Evolutionary conservation across 352 stramenopile genomes (phyloP).

Genomic region (Phytopythium cucurbitacearum): DNA sequence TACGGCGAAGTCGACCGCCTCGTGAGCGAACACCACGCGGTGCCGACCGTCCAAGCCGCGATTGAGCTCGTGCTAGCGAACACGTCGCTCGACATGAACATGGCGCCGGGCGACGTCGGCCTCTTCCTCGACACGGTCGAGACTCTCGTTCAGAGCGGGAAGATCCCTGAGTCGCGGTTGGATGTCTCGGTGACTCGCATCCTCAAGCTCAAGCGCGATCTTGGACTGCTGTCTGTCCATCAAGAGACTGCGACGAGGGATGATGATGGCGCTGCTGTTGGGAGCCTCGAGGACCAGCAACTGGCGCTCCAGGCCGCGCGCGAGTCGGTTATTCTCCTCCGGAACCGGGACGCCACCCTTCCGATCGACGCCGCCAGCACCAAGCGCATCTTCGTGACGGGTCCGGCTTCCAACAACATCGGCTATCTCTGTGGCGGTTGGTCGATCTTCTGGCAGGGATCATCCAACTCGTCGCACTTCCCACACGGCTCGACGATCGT

Average conservation of each 20-base stretch:
- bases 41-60: conserved; percentile 50
- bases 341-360: conserved; percentile 54
- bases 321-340: conserved; percentile 76
- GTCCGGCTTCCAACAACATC: conserved; percentile 59
- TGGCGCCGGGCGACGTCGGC: conserved; percentile 54
- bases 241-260: neutral
- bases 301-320: conserved; percentile 56
- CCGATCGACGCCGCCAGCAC: conserved; percentile 21
- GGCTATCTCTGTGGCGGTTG: conserved; percentile 67
- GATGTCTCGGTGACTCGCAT: conserved; percentile 65
- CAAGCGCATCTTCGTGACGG: conserved; percentile 53
- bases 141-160: conserved; percentile 32
- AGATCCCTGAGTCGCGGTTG: conserved; percentile 42
- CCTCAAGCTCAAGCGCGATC: conserved; percentile 44
- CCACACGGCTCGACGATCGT: conserved; percentile 52
- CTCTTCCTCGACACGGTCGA: conserved; percentile 54
- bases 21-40: conserved; percentile 76
- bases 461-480: conserved; percentile 49
- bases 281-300: conserved; percentile 43
- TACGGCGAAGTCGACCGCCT: conserved; percentile 91
- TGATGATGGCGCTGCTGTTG: conserved; percentile 23
- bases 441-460: conserved; percentile 71
- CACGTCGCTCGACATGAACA: conserved; percentile 92
- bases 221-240: conserved; percentile 31
- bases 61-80: conserved; percentile 66